Evolutionary conservation across 2,329 filamentous ascomycete species (phyloP).

Genomic region (Colletotrichum chlorophyti): DNA sequence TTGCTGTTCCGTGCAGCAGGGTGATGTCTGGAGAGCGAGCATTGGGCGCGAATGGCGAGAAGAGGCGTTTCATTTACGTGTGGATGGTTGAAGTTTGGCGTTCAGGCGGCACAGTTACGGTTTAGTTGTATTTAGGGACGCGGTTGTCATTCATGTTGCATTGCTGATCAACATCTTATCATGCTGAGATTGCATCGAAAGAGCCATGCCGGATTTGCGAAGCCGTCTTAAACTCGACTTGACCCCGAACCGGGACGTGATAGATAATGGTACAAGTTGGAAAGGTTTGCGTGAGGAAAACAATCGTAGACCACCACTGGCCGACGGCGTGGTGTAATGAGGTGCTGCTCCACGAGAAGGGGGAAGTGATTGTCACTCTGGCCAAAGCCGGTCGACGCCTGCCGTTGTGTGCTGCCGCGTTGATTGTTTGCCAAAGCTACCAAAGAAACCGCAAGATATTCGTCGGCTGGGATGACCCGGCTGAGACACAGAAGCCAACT

Average conservation of each 20-base stretch:
- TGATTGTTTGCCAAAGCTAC: slow-evolving; percentile 32
- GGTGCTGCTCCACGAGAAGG: slow-evolving; percentile 30
- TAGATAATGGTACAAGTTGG: slow-evolving; percentile 32
- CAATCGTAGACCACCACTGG: slow-evolving; percentile 18
- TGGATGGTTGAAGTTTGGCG: slow-evolving; percentile 21
- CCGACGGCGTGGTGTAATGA: slow-evolving; percentile 27
- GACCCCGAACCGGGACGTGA: slow-evolving; percentile 28
- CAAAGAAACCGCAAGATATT: slow-evolving; percentile 27
- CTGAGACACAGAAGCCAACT: background rate
- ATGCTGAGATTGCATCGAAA: slow-evolving; percentile 30
- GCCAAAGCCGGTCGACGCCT: slow-evolving; percentile 30
- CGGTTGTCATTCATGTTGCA: slow-evolving; percentile 32
- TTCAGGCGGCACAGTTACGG: slow-evolving; percentile 31
- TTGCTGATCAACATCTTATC: slow-evolving; percentile 31
- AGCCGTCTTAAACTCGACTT: slow-evolving; percentile 30
- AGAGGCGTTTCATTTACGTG: slow-evolving; percentile 27
- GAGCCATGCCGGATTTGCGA: slow-evolving; percentile 29
- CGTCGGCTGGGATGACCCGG: slow-evolving; percentile 6
- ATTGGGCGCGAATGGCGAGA: slow-evolving; percentile 18
- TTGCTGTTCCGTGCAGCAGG: slow-evolving; percentile 5
- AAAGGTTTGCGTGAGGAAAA: slow-evolving; percentile 25
- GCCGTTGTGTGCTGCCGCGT: slow-evolving; percentile 29
- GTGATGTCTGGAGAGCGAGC: slow-evolving; percentile 1
- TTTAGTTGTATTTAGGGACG: slow-evolving; percentile 26
- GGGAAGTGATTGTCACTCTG: slow-evolving; percentile 26